These are phyloP conservation scores for Colletotrichum sp. DNA, from an alignment of 2,329 filamentous ascomycete genomes.

Conservation along the genomic window DNA sequence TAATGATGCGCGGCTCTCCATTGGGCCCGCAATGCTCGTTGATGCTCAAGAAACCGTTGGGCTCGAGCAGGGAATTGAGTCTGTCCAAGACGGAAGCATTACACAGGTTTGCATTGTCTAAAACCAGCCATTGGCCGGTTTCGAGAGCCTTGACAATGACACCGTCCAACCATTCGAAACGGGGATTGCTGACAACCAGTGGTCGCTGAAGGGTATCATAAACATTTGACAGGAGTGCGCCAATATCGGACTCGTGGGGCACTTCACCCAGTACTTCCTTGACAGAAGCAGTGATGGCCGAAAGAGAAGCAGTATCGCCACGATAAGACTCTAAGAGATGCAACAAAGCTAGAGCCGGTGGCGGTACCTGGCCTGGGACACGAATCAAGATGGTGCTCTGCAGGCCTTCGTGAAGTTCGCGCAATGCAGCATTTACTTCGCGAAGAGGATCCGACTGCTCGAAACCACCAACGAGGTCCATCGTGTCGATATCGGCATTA, in stretches of 20 bases:
- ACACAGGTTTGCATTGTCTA: constrained; percentile 97
- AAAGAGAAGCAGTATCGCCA: constrained; percentile 42
- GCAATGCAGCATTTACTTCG: constrained; percentile 64
- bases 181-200: constrained; percentile 70
- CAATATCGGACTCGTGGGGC: constrained; percentile 50
- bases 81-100: constrained; percentile 93
- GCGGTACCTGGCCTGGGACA: constrained; percentile 51
- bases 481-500: constrained; percentile 94
- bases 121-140: constrained; percentile 87
- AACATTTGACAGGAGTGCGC: constrained; percentile 51
- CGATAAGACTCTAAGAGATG: constrained; percentile 50
- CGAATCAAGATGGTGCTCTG: constrained; percentile 54
- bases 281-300: constrained; percentile 41
- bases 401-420: constrained; percentile 55
- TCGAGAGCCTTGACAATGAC: constrained; percentile 87
- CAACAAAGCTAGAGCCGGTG: constrained; percentile 54
- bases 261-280: constrained; percentile 44
- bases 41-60: constrained; percentile 84
- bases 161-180: constrained; percentile 96
- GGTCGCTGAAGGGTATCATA: constrained; percentile 57
- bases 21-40: constrained; percentile 90
- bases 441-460: constrained; percentile 89
- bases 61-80: constrained; percentile 92
- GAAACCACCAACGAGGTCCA: constrained; percentile 96
- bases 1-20: constrained; percentile 80